Evolutionary conservation across 768 basidiomycete genomes (phyloP).

Genomic region (Lactarius hatsudake): DNA sequence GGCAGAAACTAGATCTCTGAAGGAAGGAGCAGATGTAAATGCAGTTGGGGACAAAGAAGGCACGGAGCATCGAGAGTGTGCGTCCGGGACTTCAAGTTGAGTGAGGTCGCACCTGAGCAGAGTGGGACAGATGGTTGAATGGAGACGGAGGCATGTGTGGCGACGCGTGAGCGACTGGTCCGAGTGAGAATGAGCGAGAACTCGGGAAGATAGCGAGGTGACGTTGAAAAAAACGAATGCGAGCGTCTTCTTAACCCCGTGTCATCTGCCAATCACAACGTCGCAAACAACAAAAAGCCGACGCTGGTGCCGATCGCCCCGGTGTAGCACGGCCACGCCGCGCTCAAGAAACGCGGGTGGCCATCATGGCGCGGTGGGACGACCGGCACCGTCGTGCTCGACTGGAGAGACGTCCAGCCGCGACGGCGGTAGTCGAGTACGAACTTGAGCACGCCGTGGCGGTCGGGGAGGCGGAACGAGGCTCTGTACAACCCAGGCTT

Average conservation of each 20-base stretch:
- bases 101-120: no score
- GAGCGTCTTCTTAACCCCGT: no score
- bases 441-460: conserved; percentile 98
- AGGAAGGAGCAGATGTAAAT: neutral
- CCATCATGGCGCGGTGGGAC: conserved; percentile 94
- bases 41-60: neutral
- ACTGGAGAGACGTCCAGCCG: conserved; percentile 74
- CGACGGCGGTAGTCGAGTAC: conserved; percentile 78
- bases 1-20: neutral
- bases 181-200: neutral
- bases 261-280: conserved; percentile 82
- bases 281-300: conserved; percentile 83
- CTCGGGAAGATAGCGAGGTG: no score
- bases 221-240: no score
- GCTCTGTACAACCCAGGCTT: conserved; percentile 68
- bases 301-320: conserved; percentile 87
- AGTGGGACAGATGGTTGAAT: no score
- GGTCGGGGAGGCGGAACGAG: conserved; percentile 88
- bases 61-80: no score
- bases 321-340: conserved; percentile 94
- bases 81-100: no score
- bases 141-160: no score
- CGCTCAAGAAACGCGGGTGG: conserved; percentile 91
- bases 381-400: conserved; percentile 75
- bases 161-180: neutral